Percentiles rank a stretch among this genome's conserved stretches.
phyloP scores from a whole-genome alignment of 345 rosid genomes.

The Excoecaria cochinchinensis region DNA sequence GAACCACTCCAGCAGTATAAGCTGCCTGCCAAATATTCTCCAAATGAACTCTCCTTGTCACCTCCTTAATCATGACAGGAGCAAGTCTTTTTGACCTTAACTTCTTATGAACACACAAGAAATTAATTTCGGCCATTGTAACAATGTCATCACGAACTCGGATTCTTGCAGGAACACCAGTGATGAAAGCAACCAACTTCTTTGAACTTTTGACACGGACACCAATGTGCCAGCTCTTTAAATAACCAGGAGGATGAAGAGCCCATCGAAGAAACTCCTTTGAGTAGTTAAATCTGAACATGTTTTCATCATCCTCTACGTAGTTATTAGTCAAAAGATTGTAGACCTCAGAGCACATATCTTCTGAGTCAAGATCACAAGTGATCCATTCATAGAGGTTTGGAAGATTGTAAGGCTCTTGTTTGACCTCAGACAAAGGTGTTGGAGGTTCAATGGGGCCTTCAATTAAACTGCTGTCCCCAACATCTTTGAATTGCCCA shows the following conservation, averaged over 20 bases:
- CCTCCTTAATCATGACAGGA: conserved; percentile 94
- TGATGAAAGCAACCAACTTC: conserved; percentile 84
- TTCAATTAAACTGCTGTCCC: conserved; percentile 64
- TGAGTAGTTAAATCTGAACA: conserved; percentile 93
- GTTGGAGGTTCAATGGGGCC: conserved; percentile 73
- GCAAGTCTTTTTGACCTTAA: conserved; percentile 89
- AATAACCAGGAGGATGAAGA: conserved; percentile 70
- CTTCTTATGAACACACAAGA: conserved; percentile 93
- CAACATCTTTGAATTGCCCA: conserved; percentile 75
- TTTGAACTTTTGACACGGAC: conserved; percentile 74
- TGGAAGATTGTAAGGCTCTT: conserved; percentile 85
- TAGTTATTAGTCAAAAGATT: conserved; percentile 75
- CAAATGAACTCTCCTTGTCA: conserved; percentile 80
- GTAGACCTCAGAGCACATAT: conserved; percentile 67
- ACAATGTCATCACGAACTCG: conserved; percentile 66
- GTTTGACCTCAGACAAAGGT: conserved; percentile 70
- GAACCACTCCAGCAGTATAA: conserved; percentile 81
- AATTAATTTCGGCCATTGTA: conserved; percentile 88
- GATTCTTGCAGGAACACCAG: conserved; percentile 79
- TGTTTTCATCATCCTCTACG: conserved; percentile 88
- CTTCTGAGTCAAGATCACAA: conserved; percentile 74
- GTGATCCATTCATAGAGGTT: conserved; percentile 76
- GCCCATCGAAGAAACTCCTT: conserved; percentile 96
- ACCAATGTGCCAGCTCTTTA: conserved; percentile 78
- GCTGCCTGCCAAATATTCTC: conserved; percentile 96